A percentile compares a stretch with the other conserved stretches of the same genome.
These are phyloP conservation scores for Chlorella ohadii DNA, from an alignment of 139 green algal species.

Conservation along the genomic window DNA sequence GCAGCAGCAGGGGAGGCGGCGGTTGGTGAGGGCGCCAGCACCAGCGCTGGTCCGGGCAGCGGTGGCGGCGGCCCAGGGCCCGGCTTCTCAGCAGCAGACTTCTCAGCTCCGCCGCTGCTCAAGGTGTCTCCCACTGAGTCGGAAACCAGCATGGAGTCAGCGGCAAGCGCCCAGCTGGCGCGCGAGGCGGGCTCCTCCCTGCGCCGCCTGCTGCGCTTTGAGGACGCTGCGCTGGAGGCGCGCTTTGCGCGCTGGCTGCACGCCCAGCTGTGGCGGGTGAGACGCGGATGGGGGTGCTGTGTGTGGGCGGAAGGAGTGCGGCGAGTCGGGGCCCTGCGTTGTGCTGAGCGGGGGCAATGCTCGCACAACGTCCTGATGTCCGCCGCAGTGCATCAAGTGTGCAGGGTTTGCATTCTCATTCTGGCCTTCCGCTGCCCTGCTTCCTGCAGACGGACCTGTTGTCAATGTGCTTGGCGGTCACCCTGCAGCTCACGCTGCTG, in stretches of 20 bases:
- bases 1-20: not conserved
- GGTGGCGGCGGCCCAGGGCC: too few species aligned
- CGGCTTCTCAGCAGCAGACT: too few species aligned
- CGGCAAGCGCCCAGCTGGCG: not conserved
- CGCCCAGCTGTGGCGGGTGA: not conserved
- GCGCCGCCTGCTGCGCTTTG: slow-evolving; percentile 18
- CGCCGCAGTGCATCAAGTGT: too few species aligned
- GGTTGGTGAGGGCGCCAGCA: not conserved
- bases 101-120: not conserved
- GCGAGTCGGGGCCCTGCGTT: too few species aligned
- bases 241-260: not conserved
- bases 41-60: too few species aligned
- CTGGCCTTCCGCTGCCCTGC: not conserved
- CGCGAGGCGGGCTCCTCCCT: not conserved
- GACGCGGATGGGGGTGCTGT: not conserved
- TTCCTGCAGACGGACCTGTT: not conserved
- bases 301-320: too few species aligned
- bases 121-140: not conserved
- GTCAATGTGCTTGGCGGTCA: not conserved
- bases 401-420: too few species aligned
- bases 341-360: too few species aligned
- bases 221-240: not conserved
- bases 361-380: too few species aligned
- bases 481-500: not conserved
- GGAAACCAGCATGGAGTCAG: too few species aligned